Percentiles rank a stretch among this genome's conserved stretches.
Conservation (phyloP, 306 rosid species). For the Comarum palustre region DNA sequence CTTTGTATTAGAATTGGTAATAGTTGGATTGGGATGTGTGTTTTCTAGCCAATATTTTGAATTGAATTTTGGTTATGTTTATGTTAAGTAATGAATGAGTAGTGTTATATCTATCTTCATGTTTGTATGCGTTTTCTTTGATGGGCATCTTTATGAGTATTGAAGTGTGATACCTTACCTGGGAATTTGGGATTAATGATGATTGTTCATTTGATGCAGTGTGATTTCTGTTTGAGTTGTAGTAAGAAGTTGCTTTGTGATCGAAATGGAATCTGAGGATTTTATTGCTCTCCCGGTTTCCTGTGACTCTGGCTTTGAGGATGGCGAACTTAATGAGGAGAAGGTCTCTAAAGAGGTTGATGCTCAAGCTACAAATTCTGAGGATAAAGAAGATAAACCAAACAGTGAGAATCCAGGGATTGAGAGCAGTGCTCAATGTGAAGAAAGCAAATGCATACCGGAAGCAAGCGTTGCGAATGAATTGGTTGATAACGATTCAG, state of each 20-base stretch:
- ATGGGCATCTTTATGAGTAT: not conserved
- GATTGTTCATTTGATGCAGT: slow-evolving; percentile 19
- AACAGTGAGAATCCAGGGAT: slow-evolving; percentile 12
- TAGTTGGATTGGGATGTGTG: not conserved
- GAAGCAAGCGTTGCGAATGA: slow-evolving; percentile 16
- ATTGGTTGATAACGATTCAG: slow-evolving; percentile 16
- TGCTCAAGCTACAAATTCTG: slow-evolving; percentile 26
- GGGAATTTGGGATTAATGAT: slow-evolving; percentile 6
- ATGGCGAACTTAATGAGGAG: slow-evolving; percentile 17
- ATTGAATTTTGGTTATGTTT: not conserved
- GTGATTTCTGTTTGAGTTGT: slow-evolving; percentile 13
- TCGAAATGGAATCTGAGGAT: slow-evolving; percentile 48
- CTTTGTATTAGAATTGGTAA: not conserved
- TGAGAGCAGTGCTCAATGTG: slow-evolving; percentile 21
- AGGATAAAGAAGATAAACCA: slow-evolving; percentile 22
- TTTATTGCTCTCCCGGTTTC: slow-evolving; percentile 29
- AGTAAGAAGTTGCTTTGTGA: slow-evolving; percentile 16
- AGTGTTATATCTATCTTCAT: not conserved
- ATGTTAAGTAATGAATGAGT: not conserved
- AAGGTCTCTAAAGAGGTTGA: slow-evolving; percentile 24
- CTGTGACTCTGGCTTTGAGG: slow-evolving; percentile 32
- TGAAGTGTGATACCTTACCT: not conserved
- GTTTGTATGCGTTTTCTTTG: not conserved
- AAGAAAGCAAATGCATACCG: slow-evolving; percentile 7
- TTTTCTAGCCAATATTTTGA: slow-evolving; percentile 13